These are phyloP conservation scores for Clarireedia homoeocarpa DNA, from an alignment of 2,329 filamentous ascomycete genomes.

Conservation along the genomic window DNA sequence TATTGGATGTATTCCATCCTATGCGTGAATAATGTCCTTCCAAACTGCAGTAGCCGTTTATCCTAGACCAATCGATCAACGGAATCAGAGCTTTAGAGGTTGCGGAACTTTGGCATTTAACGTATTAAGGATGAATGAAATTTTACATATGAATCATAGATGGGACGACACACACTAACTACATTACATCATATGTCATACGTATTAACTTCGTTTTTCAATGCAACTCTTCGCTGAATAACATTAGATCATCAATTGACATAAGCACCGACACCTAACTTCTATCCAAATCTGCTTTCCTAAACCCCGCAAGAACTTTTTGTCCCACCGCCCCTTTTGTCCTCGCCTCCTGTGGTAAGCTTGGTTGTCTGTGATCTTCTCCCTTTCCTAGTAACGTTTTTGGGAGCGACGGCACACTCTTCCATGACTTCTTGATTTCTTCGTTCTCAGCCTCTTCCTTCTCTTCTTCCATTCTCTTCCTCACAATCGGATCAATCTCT, in stretches of 20 bases:
- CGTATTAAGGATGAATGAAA: too few species aligned
- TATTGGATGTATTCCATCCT: too few species aligned
- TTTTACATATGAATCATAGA: too few species aligned
- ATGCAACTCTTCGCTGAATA: too few species aligned
- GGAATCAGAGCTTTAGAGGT: too few species aligned
- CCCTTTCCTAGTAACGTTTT: conserved; percentile 23
- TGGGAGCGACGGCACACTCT: conserved; percentile 18
- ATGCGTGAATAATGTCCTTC: too few species aligned
- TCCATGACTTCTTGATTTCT: conserved; percentile 23
- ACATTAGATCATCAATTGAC: too few species aligned
- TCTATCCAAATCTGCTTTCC: conserved; percentile 24
- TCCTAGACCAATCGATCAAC: too few species aligned
- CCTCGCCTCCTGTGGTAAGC: conserved; percentile 16
- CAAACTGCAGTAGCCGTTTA: too few species aligned
- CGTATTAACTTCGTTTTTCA: too few species aligned
- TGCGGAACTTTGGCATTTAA: too few species aligned
- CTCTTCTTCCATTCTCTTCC: conserved; percentile 43
- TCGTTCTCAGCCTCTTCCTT: conserved; percentile 33
- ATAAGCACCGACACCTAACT: conserved; percentile 9
- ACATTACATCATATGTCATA: background rate
- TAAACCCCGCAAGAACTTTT: conserved; percentile 17
- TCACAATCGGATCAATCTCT: conserved; percentile 16
- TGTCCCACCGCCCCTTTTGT: conserved; percentile 14
- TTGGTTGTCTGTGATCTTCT: conserved; percentile 22
- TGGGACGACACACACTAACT: too few species aligned